Base-by-base conservation (phyloP, 768 basidiomycete genomes). In the Suillus luteus region DNA sequence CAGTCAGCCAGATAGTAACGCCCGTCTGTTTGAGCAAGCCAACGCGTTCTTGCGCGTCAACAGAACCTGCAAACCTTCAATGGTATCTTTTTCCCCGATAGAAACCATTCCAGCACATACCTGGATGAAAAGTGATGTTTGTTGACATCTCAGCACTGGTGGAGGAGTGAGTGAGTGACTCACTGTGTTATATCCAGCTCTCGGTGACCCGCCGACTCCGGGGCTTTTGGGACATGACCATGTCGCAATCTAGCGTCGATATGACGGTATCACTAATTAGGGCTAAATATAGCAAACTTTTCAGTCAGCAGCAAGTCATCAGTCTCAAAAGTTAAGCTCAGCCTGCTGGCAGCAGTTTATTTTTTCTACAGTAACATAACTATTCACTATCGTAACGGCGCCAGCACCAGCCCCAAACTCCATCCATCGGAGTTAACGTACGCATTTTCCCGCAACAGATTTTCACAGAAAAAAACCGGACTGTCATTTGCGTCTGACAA, bases 1-100 rank as follows among this genome's bases (percentile, higher is more conserved):
- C 97, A 8, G 97, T 99, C 64, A 99, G 78, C 97, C 97, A 99
- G 73, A 99, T 86, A 0, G 96, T 99, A 5, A 90, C 85, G 24
- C 96, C 96, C 67, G 84, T 89, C 74, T 99, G 96, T 22, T 83
- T 78, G 19, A 95, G 81, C 15, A 92, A 76, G 31, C 80, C 70
- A 22, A 80, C 76, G 64, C 96, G 90, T 78, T 96, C 94, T 41
- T 79, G 70, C 19, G 80, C 73, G 44, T 79, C 81, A 46, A 96
- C 89, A 55, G 92, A 89, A 57, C 95, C 92, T 93, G 69, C 5
- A 59, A 58, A n/a, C 7, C 27, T 65, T 61, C 31, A 31, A 31
- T 31, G 58, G 60, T 63, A 55, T 54, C 60, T 35, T 10, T 17
- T 38, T 62, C 31, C n/a, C 10, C 37, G 27, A 37, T 61, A 44